Evolutionary conservation across 441 rosid genomes (phyloP), one percentile per base, ranked within the genome.

Genomic region (Adansonia madagascariensis): DNA sequence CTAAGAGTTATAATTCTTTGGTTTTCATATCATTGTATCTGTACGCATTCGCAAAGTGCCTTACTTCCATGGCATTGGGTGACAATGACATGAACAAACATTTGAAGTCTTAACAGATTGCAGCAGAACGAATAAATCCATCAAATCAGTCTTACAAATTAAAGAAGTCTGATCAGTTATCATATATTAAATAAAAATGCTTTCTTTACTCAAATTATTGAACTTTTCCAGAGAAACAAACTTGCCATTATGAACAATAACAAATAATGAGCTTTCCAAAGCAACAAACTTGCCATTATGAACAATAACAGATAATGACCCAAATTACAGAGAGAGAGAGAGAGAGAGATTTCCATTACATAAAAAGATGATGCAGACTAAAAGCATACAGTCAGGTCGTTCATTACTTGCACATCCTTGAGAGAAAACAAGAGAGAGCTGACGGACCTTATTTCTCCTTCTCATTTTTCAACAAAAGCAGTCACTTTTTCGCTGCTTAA

Each of bases 1-100:
- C 67, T 41, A 47, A 61, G 22, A 55, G 11, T 71, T 11, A 14
- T 39, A 15, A 75, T 82, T 71, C 62, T 77, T 77, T 69, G 76
- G 71, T 39, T 57, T 63, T 62, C 22, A 24, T 31, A 14, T 61
- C 61, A 53, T 35, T 35, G 39, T 35, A 71, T 11, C 46, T 44
- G 18, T 11, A 44, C 2, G n/a, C 35, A 71, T 53, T 17, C 6
- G 22, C 24, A 35, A 53, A 2, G 62, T 17, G 75, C 49, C 31
- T 9, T 53, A 0, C 11, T 55, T 55, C 50, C 49, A 9, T 71
- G 62, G 8, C n/a, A 53, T 55, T 71, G 39, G 39, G 44, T 31
- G 74, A 8, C 39, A 35, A 35, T 35, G 39, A 35, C 39, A 35
- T 35, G 39, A 35, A 35, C 39, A 35, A 35, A 35, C 39, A 35